Conservation (phyloP, 2,329 filamentous ascomycete species). For the Neonectria punicea region DNA sequence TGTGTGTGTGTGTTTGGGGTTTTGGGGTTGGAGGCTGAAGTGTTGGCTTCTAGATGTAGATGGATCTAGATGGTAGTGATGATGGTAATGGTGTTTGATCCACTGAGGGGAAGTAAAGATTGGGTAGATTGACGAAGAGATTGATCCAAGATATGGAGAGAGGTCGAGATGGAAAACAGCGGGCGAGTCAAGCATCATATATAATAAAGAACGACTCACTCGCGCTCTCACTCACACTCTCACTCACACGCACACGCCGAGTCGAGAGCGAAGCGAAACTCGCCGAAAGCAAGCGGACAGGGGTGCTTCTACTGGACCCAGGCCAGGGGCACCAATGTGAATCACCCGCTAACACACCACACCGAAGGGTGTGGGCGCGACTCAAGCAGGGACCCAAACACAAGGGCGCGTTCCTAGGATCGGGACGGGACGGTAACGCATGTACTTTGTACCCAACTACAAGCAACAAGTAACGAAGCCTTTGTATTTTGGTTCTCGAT, state of each 20-base stretch:
- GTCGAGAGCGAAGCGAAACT: background rate
- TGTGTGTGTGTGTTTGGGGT: too few relatives aligned
- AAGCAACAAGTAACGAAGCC: background rate
- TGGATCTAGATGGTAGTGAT: background rate
- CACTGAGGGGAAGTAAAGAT: background rate
- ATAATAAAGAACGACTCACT: conserved; percentile 18
- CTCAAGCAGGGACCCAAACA: conserved; percentile 13
- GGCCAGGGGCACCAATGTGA: conserved; percentile 11
- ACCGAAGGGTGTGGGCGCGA: conserved; percentile 11
- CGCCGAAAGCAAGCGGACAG: conserved; percentile 1
- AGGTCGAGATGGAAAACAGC: conserved; percentile 14
- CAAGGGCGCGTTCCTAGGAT: conserved; percentile 23
- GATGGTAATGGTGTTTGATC: background rate
- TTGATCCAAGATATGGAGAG: conserved; percentile 17
- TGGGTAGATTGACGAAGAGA: conserved; percentile 17
- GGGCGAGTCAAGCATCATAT: conserved; percentile 32
- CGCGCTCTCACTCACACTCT: background rate
- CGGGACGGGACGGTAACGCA: conserved; percentile 35
- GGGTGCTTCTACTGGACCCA: background rate
- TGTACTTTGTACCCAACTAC: background rate
- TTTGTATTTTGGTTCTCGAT: background rate
- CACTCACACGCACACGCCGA: conserved; percentile 1
- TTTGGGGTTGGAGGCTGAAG: too few relatives aligned
- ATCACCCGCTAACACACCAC: conserved; percentile 1
- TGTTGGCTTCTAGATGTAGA: too few relatives aligned